Percentiles rank a stretch among this genome's conserved stretches.
These are phyloP conservation scores for Pleurotus tuoliensis DNA, from an alignment of 768 basidiomycete genomes.

Conservation along the genomic window DNA sequence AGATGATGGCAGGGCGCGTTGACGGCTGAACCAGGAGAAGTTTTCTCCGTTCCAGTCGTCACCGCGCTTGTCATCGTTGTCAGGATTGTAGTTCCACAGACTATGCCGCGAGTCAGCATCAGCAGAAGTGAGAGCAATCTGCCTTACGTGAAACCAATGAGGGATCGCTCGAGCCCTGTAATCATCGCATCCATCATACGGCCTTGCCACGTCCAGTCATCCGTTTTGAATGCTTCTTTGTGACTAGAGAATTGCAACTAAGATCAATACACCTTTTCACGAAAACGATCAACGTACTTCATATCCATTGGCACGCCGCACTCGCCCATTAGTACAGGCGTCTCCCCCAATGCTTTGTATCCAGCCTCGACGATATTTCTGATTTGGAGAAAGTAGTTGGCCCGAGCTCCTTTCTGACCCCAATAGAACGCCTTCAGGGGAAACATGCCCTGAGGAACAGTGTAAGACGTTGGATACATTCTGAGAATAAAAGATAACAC, in stretches of 20 bases:
- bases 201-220: slow-evolving; percentile 78
- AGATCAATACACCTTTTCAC: background rate
- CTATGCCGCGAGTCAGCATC: slow-evolving; percentile 34
- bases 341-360: slow-evolving; percentile 70
- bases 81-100: slow-evolving; percentile 93
- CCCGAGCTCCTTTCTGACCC: slow-evolving; percentile 76
- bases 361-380: slow-evolving; percentile 70
- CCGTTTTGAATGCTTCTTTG: slow-evolving; percentile 64
- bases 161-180: slow-evolving; percentile 69
- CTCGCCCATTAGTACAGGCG: slow-evolving; percentile 86
- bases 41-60: slow-evolving; percentile 97
- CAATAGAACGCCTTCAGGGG: slow-evolving; percentile 78
- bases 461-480: background rate
- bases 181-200: slow-evolving; percentile 96
- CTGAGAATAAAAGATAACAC: slow-evolving; percentile 16
- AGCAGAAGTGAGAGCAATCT: background rate
- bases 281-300: slow-evolving; percentile 56
- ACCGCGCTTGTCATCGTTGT: slow-evolving; percentile 72
- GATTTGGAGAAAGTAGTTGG: slow-evolving; percentile 83
- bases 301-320: slow-evolving; percentile 96
- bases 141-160: slow-evolving; percentile 84
- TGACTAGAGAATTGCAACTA: slow-evolving; percentile 37
- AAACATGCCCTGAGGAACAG: slow-evolving; percentile 71
- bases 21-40: slow-evolving; percentile 87
- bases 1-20: slow-evolving; percentile 51